phyloP scores from a whole-genome alignment of 2,329 filamentous ascomycete species.

The Berkeleyomyces basicola region DNA sequence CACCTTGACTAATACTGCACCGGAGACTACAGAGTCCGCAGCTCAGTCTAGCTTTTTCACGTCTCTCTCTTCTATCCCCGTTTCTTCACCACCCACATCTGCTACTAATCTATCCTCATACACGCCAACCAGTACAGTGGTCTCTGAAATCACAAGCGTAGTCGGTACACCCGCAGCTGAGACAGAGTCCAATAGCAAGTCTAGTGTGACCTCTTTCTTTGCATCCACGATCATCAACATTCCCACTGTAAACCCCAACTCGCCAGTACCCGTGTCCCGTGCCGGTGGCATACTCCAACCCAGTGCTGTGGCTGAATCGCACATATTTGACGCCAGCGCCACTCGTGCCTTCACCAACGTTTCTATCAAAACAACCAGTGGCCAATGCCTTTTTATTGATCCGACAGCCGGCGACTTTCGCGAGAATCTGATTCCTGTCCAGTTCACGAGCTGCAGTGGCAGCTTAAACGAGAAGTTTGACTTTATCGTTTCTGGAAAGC shows the following conservation, averaged over 20 bases:
- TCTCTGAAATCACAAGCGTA: not conserved
- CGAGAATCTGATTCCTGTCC: constrained; percentile 34
- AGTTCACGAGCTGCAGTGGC: constrained; percentile 28
- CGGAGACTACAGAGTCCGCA: not conserved
- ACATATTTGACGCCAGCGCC: constrained; percentile 30
- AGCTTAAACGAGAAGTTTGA: constrained; percentile 33
- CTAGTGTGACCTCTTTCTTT: not conserved
- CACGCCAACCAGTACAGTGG: not conserved
- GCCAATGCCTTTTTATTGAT: constrained; percentile 35
- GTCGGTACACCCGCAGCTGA: constrained; percentile 7
- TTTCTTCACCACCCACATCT: not conserved
- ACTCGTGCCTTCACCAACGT: constrained; percentile 29
- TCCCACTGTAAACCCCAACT: constrained; percentile 25
- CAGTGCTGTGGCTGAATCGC: constrained; percentile 31
- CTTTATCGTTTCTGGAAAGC: constrained; percentile 31
- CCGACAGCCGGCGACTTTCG: constrained; percentile 37
- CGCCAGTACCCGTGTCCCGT: constrained; percentile 31
- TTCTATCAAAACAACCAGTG: constrained; percentile 30
- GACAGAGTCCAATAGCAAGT: not conserved
- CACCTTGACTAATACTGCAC: constrained; percentile 13
- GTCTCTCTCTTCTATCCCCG: not conserved
- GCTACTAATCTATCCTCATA: not conserved
- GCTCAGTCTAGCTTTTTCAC: not conserved
- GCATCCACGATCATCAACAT: constrained; percentile 15
- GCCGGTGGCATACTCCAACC: constrained; percentile 33